phyloP scores from a whole-genome alignment of 169 alveolate species.

The Amoebophrya sp. region DNA sequence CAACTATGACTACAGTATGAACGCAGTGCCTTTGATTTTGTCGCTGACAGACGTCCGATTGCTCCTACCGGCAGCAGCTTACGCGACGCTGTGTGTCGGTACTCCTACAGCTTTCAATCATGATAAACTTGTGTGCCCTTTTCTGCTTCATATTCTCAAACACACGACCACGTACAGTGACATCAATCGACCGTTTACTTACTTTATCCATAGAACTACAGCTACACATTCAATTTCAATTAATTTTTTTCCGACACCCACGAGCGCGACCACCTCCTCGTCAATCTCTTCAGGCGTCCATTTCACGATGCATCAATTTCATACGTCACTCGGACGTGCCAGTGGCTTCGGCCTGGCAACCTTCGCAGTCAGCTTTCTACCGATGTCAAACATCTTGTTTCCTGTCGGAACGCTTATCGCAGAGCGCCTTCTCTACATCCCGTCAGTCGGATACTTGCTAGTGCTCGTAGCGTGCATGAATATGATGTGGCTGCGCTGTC shows the following conservation, averaged over 20 bases:
- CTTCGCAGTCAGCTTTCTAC: constrained; percentile 38
- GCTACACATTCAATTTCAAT: too few relatives aligned
- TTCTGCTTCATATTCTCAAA: too few relatives aligned
- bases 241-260: too few relatives aligned
- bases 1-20: constrained; percentile 29
- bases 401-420: constrained; percentile 48
- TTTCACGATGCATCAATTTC: not conserved
- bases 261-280: too few relatives aligned
- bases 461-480: not conserved
- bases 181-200: too few relatives aligned
- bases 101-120: too few relatives aligned
- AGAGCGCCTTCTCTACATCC: constrained; percentile 48
- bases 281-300: not conserved
- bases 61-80: constrained; percentile 19
- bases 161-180: too few relatives aligned
- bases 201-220: too few relatives aligned
- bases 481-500: not conserved
- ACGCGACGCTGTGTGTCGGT: not conserved
- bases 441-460: constrained; percentile 38
- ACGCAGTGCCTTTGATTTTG: constrained; percentile 22
- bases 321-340: not conserved
- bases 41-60: not conserved
- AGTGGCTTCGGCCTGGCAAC: not conserved
- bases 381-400: constrained; percentile 47
- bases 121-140: too few relatives aligned